Evolutionary conservation across 202 grass and related monocot genomes (phyloP).

Genomic region (Bolboschoenoplectus hybrid): DNA sequence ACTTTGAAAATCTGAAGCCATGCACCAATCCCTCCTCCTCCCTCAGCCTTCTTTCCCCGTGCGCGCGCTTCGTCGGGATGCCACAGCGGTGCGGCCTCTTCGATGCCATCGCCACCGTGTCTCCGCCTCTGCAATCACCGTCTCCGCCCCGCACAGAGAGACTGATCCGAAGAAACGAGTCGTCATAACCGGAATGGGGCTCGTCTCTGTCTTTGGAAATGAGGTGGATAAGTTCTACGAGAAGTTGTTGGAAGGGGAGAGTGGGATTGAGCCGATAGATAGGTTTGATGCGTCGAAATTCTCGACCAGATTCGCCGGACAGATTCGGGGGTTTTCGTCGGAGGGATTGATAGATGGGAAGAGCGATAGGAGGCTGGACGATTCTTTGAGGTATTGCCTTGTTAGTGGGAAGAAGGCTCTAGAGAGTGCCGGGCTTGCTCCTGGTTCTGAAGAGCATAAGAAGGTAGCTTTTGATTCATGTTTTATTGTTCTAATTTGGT

Average conservation of each 20-base stretch:
- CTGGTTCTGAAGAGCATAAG: slow-evolving; percentile 51
- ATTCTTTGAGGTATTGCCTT: slow-evolving; percentile 55
- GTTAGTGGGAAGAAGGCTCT: slow-evolving; percentile 64
- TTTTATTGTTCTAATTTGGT: not conserved
- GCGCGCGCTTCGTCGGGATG: slow-evolving; percentile 29
- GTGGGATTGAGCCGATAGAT: slow-evolving; percentile 49
- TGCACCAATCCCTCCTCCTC: slow-evolving; percentile 37
- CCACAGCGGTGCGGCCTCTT: not conserved
- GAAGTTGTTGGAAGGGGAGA: slow-evolving; percentile 52
- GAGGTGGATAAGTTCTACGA: slow-evolving; percentile 53
- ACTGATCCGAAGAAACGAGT: slow-evolving; percentile 54
- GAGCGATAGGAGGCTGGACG: slow-evolving; percentile 53
- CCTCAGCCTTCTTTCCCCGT: slow-evolving; percentile 43
- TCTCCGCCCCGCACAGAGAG: slow-evolving; percentile 44
- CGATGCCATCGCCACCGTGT: slow-evolving; percentile 1
- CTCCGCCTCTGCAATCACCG: not conserved
- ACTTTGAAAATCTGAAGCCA: slow-evolving; percentile 12
- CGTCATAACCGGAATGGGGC: slow-evolving; percentile 58
- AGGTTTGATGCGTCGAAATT: slow-evolving; percentile 53
- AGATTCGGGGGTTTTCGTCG: slow-evolving; percentile 53
- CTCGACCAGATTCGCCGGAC: slow-evolving; percentile 53
- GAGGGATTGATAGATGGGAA: slow-evolving; percentile 65
- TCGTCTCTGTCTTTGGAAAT: slow-evolving; percentile 62
- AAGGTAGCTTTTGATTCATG: slow-evolving; percentile 41
- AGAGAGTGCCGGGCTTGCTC: slow-evolving; percentile 44